A percentile compares a stretch with the other conserved stretches of the same genome.
These are phyloP conservation scores for Xylaria bambusicola DNA, from an alignment of 495 filamentous ascomycete species.

Conservation along the genomic window DNA sequence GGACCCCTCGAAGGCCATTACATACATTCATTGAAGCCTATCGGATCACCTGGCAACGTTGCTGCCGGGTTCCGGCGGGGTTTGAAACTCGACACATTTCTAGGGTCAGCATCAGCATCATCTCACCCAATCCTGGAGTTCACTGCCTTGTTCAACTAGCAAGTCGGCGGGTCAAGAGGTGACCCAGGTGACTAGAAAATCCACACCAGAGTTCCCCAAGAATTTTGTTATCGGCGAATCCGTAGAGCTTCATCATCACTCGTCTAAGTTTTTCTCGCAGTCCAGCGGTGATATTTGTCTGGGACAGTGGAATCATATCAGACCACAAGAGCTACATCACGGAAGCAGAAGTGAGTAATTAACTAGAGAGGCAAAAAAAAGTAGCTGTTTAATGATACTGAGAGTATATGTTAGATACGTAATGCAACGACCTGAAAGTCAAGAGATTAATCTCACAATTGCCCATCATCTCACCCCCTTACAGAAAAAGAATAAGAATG, in stretches of 20 bases:
- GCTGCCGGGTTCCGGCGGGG: background rate
- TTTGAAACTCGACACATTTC: too few relatives aligned
- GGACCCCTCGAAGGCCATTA: too few relatives aligned
- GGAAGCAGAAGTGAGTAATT: background rate
- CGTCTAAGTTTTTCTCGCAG: background rate
- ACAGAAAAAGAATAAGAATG: background rate
- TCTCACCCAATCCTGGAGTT: too few relatives aligned
- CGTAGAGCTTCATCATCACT: background rate
- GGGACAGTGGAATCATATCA: background rate
- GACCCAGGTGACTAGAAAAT: slow-evolving; percentile 1
- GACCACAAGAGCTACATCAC: background rate
- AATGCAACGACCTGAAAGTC: background rate
- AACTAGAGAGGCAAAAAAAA: background rate
- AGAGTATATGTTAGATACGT: slow-evolving; percentile 1
- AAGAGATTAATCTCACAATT: slow-evolving; percentile 9
- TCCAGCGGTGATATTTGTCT: background rate
- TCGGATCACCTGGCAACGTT: slow-evolving; percentile 1
- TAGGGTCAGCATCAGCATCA: too few relatives aligned
- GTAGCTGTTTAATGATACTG: background rate
- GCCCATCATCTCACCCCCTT: background rate
- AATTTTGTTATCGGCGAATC: slow-evolving; percentile 5
- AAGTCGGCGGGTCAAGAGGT: too few relatives aligned
- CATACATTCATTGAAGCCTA: background rate
- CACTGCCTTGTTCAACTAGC: too few relatives aligned
- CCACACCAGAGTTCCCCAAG: background rate